Evolutionary conservation across 2,329 filamentous ascomycete species (phyloP), one percentile per base, ranked within the genome.

Genomic region (Grosmannia clavigera): DNA sequence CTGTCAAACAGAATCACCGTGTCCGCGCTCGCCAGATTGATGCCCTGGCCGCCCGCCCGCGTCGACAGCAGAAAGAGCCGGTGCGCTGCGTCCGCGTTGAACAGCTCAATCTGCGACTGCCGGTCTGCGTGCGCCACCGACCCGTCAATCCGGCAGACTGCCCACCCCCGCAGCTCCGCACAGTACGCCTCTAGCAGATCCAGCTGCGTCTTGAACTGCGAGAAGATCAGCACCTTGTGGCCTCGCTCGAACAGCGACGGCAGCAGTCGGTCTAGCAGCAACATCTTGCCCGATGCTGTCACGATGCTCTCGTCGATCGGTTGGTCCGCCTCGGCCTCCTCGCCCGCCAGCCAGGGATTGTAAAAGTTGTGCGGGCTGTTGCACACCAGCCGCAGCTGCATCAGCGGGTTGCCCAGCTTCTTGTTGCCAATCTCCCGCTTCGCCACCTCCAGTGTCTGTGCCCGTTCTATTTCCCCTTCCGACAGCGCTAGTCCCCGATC

Each of bases 281-380:
- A 81, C 90, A 99, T 96, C 71, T 99, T 99, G 16, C 94, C 94
- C 0, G 91, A 96, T 0, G 89, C 84, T 0, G 87, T 92, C 40
- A 99, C 82, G 6, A 99, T 81, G 1, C 81, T 86, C 68, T 95
- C 88, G 67, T 97, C 91, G 0, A 90, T 75, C 0, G 81, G 75
- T 6, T 81, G 79, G 3, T 19, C 6, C 9, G 33, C 57, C 3
- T n/a, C 50, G 1, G 80, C 77, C 19, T 82, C 78, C 16, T 14
- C 16, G 27, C 4, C 40, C 14, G 14, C 14, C 6, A 77, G 78
- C 82, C 92, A 97, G 0, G 94, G 92, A 69, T 91, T 95, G 73
- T 95, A 97, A 71, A 99, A 97, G 69, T 96, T 95, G 72, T 96
- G 92, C 0, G 94, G 94, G 0, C 85, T 90, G 71, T 99, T 96